Base-by-base conservation (phyloP, 495 filamentous ascomycete genomes). In the Daldinia grandis region DNA sequence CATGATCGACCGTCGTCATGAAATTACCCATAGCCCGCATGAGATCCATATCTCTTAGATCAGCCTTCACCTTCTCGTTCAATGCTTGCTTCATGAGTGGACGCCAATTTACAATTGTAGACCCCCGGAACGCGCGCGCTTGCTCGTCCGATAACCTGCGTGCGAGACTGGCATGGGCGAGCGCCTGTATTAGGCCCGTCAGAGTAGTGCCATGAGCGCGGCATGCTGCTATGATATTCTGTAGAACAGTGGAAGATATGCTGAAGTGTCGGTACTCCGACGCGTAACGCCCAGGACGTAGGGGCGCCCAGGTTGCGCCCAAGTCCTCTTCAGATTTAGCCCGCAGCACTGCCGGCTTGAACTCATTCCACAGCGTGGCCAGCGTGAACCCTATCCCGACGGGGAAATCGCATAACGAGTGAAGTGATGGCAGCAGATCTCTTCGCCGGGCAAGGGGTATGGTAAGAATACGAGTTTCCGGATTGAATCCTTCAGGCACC, bases 71-170 rank as follows among this genome's bases (percentile, higher is more conserved):
- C 9, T 21, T 30, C 33, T 66, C 51, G 15, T 19, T 33, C 33
- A 49, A 24, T 12, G 40, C 55, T 1, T 24, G 35, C 1, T 57
- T 33, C 4, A 77, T 61, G 21, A 75, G 73, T 5, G 76, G 76
- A 6, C 81, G 68, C 0, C 81, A 54, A 54, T 76, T 74, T 3
- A 82, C 68, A 19, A 78, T 72, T 2, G 80, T 81, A 5, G 58
- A 56, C 19, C 72, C 65, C 10, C 49, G 28, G 37, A 82, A 77
- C 2, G 73, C 68, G 6, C 50, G 53, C 3, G 78, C 76, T 9
- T 66, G 33, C 1, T 14, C 40, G 27, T 64, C 4, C 6, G 64
- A 12, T 1, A 71, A 19, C 15, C 69, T 73, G 3, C 42, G 38
- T 4, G 78, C 71, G 19, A 81, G 61, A 24, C 71, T 76, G 5